These are phyloP conservation scores for Logfia minima DNA, from an alignment of 129 eudicot genomes.

Conservation along the genomic window DNA sequence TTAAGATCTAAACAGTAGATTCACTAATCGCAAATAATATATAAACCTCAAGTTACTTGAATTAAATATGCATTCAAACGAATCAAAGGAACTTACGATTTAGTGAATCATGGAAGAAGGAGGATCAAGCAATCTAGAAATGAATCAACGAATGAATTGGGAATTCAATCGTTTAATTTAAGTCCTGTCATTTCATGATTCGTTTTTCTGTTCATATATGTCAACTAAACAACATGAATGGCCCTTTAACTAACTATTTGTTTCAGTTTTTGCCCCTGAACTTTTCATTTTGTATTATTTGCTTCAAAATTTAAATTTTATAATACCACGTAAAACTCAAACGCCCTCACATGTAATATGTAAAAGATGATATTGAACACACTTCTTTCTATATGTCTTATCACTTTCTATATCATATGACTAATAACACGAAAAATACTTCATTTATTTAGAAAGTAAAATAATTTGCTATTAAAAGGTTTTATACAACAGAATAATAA, in stretches of 20 bases:
- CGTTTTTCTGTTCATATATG: constrained; percentile 29
- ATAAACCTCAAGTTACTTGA: neutral
- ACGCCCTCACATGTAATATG: no score
- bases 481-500: no score
- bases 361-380: no score
- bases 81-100: constrained; percentile 27
- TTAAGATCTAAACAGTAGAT: constrained; percentile 3
- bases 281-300: neutral
- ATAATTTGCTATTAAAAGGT: neutral
- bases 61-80: constrained; percentile 15
- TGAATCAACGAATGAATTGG: constrained; percentile 19
- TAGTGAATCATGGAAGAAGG: constrained; percentile 10
- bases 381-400: no score
- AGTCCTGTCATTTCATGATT: constrained; percentile 10
- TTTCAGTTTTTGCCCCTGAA: neutral
- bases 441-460: no score
- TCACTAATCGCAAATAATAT: neutral
- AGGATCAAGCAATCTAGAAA: constrained; percentile 23
- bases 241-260: constrained; percentile 14
- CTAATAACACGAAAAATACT: no score
- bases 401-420: no score
- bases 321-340: no score
- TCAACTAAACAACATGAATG: constrained; percentile 9
- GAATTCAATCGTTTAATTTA: constrained; percentile 16
- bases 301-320: no score